Base-by-base conservation (phyloP, 768 basidiomycete genomes). In the Tulasnella sp. region DNA sequence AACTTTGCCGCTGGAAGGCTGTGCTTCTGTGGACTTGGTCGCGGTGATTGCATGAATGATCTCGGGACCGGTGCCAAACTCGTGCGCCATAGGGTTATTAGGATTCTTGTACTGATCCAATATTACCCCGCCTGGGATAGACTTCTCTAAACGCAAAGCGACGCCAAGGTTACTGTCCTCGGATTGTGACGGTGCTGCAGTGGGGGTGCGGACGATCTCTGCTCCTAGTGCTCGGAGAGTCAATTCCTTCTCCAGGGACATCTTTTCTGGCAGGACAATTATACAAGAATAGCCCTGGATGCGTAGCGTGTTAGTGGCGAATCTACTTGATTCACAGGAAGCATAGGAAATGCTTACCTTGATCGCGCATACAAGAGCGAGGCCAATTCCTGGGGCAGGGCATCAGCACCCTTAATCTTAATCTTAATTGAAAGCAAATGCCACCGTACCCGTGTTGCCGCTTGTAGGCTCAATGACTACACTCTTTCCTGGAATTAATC, bases 181-280 rank as follows among this genome's bases (percentile, higher is more conserved):
- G 1, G 91, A 83, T 68, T 96, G 87, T 82, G 83, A 95, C 3
- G 88, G 80, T 1, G 88, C 91, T 58, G 86, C 86, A 11, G 83
- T 91, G 3, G 95, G 95, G 3, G 96, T 97, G 52, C 96, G 87
- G 56, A 98, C 77, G 54, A 99, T 92, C 69, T 92, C 86, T 2
- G 96, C 96, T 3, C 96, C 95, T 9, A 97, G 78, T 0, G 92
- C 91, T 42, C 89, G 84, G 27, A 99, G 77, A 23, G 89, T 80
- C 1, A 89, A 88, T 73, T 93, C 92, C 71, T 99, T 99, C 74
- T 99, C 95, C 80, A 83, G 71, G 4, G 89, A 92, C 95, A 97
- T 98, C 76, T 97, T 97, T 69, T 91, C 84, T 38, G 94, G 95
- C 71, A 96, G 75, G 64, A 85, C 86, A 71, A 91, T 91, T 67